These are phyloP conservation scores for Torulaspora franciscae DNA, from an alignment of 805 yeast genomes.

Conservation along the genomic window DNA sequence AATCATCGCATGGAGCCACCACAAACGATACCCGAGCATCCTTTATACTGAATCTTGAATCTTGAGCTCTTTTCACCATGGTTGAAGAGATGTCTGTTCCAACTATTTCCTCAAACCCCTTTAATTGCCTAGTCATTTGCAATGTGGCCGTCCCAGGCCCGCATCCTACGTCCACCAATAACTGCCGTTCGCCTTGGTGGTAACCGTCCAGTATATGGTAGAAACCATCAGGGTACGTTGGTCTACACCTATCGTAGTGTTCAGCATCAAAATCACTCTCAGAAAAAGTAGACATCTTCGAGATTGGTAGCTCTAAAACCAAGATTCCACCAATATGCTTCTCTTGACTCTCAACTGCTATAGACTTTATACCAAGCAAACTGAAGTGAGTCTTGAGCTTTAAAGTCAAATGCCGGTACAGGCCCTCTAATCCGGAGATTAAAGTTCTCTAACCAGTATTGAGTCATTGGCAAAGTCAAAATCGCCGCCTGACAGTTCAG, in stretches of 20 bases:
- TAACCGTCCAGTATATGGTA: constrained; percentile 41
- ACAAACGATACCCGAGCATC: constrained; percentile 16
- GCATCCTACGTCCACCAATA: constrained; percentile 70
- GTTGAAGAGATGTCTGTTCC: constrained; percentile 59
- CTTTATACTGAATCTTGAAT: constrained; percentile 6
- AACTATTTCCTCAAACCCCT: constrained; percentile 43
- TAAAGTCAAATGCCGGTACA: too few species aligned
- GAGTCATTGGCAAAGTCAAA: too few species aligned
- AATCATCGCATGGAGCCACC: constrained; percentile 33
- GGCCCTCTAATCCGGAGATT: too few species aligned
- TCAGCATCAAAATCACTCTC: constrained; percentile 47
- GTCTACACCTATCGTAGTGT: constrained; percentile 56
- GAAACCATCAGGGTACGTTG: constrained; percentile 55
- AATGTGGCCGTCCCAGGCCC: constrained; percentile 75
- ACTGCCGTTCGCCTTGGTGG: constrained; percentile 37
- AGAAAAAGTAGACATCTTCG: constrained; percentile 59
- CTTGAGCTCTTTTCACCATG: constrained; percentile 51
- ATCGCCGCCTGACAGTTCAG: too few species aligned
- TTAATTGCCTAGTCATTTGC: constrained; percentile 30
- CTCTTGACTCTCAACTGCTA: too few species aligned
- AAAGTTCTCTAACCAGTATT: too few species aligned
- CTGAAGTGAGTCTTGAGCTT: too few species aligned
- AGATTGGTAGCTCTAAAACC: too few species aligned
- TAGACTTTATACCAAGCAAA: too few species aligned
- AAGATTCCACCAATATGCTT: too few species aligned